Percentiles rank a stretch among this genome's conserved stretches.
phyloP scores from a whole-genome alignment of 495 filamentous ascomycete genomes.

The Lophium mytilinum region DNA sequence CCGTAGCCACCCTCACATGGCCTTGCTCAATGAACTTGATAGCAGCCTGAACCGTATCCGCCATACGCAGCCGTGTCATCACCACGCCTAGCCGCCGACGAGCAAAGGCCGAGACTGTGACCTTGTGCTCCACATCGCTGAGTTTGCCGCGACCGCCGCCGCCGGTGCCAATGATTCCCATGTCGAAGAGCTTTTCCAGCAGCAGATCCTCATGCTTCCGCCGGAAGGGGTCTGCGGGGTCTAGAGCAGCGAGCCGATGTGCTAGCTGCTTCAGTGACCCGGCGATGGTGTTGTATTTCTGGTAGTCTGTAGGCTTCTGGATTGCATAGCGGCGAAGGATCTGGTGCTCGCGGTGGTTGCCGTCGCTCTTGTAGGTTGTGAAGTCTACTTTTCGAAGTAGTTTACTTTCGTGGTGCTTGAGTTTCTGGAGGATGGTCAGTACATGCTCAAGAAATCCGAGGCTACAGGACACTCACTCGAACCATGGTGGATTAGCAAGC shows the following conservation, averaged over 20 bases:
- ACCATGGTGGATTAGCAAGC: too few species aligned
- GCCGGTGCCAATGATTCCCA: constrained; percentile 62
- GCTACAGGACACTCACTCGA: too few species aligned
- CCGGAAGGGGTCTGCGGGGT: constrained; percentile 66
- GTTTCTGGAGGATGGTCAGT: constrained; percentile 70
- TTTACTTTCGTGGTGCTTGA: constrained; percentile 87
- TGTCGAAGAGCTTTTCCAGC: constrained; percentile 80
- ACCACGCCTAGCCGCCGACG: constrained; percentile 73
- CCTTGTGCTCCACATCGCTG: constrained; percentile 74
- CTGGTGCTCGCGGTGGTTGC: constrained; percentile 69
- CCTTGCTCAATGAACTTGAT: constrained; percentile 89
- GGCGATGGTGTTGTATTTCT: constrained; percentile 79
- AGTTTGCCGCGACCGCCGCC: constrained; percentile 50
- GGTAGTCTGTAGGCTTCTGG: constrained; percentile 56
- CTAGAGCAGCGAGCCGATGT: constrained; percentile 70
- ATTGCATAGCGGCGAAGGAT: constrained; percentile 82
- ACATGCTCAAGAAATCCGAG: neutral
- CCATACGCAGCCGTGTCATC: constrained; percentile 83
- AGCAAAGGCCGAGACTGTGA: constrained; percentile 79
- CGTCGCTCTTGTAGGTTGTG: constrained; percentile 83
- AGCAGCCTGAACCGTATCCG: constrained; percentile 72
- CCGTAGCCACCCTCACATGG: constrained; percentile 86
- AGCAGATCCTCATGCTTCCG: constrained; percentile 73
- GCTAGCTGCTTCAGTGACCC: constrained; percentile 82
- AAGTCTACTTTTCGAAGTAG: constrained; percentile 92